Evolutionary conservation across 805 yeast genomes (phyloP).

Genomic region (Allodekkera sacchari): DNA sequence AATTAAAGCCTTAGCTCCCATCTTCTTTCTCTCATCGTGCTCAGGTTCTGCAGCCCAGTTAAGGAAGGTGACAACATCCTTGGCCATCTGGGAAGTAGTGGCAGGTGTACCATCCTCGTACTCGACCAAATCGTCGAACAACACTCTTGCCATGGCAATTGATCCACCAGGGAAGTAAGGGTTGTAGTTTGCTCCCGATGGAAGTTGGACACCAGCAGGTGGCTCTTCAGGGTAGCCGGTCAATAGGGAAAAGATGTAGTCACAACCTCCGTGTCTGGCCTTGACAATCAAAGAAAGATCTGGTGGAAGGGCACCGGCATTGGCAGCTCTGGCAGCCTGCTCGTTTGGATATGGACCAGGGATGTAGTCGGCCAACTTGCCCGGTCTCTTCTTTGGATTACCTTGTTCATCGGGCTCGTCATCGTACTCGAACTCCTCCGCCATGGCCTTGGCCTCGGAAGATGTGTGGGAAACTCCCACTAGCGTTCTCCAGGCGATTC

Average conservation of each 20-base stretch:
- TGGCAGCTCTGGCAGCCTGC: constrained; percentile 99
- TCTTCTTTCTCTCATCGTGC: constrained; percentile 95
- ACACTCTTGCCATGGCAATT: constrained; percentile 98
- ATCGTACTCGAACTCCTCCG: constrained; percentile 95
- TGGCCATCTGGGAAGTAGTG: constrained; percentile 97
- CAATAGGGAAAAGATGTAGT: constrained; percentile 87
- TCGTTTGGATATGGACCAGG: constrained; percentile 97
- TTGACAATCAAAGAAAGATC: constrained; percentile 94
- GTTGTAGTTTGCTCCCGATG: constrained; percentile 95
- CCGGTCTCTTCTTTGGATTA: constrained; percentile 95
- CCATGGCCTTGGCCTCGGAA: constrained; percentile 84
- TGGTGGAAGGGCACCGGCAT: constrained; percentile 98
- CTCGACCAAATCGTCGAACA: constrained; percentile 95
- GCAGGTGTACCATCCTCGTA: constrained; percentile 99
- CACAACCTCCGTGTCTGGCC: constrained; percentile 98
- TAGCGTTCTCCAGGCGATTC: constrained; percentile 97
- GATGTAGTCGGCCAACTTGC: constrained; percentile 91
- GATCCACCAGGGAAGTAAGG: constrained; percentile 99
- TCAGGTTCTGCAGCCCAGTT: constrained; percentile 99
- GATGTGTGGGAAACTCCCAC: constrained; percentile 95
- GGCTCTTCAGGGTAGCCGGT: constrained; percentile 99
- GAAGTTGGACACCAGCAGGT: constrained; percentile 92
- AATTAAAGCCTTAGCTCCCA: constrained; percentile 88
- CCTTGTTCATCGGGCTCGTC: constrained; percentile 96
- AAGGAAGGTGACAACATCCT: constrained; percentile 91